Evolutionary conservation across 2,329 filamentous ascomycete genomes (phyloP).

Genomic region (Hypomyces perniciosus): DNA sequence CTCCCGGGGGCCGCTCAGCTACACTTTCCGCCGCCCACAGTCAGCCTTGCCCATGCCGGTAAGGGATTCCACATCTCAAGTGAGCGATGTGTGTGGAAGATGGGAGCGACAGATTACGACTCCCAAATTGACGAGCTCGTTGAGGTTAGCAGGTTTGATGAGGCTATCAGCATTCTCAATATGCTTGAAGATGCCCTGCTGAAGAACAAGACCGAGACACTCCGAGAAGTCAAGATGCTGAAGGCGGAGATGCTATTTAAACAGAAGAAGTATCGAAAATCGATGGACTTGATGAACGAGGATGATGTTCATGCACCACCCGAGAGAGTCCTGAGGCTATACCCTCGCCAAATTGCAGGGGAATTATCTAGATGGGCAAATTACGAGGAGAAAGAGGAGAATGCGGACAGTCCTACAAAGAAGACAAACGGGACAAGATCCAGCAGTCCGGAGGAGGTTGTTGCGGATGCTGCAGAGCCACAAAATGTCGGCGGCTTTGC

Average conservation of each 20-base stretch:
- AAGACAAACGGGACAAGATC: slow-evolving; percentile 23
- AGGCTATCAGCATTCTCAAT: slow-evolving; percentile 80
- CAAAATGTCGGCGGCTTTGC: slow-evolving; percentile 43
- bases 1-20: slow-evolving; percentile 77
- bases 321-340: slow-evolving; percentile 78
- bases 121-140: slow-evolving; percentile 81
- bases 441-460: slow-evolving; percentile 24
- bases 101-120: slow-evolving; percentile 89
- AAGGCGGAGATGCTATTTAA: slow-evolving; percentile 85
- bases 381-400: slow-evolving; percentile 37
- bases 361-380: slow-evolving; percentile 57
- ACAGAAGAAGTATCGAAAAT: slow-evolving; percentile 73
- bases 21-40: slow-evolving; percentile 86
- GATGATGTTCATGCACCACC: slow-evolving; percentile 85
- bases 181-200: slow-evolving; percentile 92
- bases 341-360: slow-evolving; percentile 77
- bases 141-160: slow-evolving; percentile 68
- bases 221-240: slow-evolving; percentile 82
- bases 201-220: slow-evolving; percentile 70
- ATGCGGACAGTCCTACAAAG: slow-evolving; percentile 30
- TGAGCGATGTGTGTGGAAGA: slow-evolving; percentile 89
- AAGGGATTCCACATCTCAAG: slow-evolving; percentile 94
- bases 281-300: slow-evolving; percentile 79
- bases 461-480: slow-evolving; percentile 28
- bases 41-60: slow-evolving; percentile 89